Evolutionary conservation across 129 eudicot genomes (phyloP), one percentile per base, ranked within the genome.

Genomic region (Scalesia atractyloides): DNA sequence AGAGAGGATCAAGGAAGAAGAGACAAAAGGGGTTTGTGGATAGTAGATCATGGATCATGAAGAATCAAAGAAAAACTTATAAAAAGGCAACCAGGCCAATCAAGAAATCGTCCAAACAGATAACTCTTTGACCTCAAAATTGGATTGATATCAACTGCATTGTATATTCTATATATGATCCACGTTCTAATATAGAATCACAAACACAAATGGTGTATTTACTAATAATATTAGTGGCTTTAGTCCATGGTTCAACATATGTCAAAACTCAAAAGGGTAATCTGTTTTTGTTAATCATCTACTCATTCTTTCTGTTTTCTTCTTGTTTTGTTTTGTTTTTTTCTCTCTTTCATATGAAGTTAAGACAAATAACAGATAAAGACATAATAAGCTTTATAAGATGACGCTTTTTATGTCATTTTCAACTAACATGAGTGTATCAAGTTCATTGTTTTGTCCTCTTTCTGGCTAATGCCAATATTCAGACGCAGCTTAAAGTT

Each of bases 11-110:
- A 43, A 50, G 17, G 70, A 49, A 70, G 26, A 63, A 64, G 16
- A 70, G 82, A 78, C 82, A 64, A 78, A 59, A 56, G 6, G 3
- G 67, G 48, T 43, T 65, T 64, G 82, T 78, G 82, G 82, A 71
- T 64, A 64, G 68, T 73, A 78, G 68, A 30, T 72, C 73, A 78
- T 70, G 16, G 76, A 77, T 77, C 72, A 70, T 71, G 34, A 62
- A 73, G 63, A 76, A 76, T 68, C 80, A 68, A 60, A 47, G 50
- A 50, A 76, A 67, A 68, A 62, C 30, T 67, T 58, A 64, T 56
- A 39, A 11, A 71, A 72, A 58, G 20, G 59, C 54, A 60, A 59
- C 74, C 53, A 5, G 17, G 36, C 80, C 80, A 77, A 69, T 77
- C 58, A 50, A 53, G 49, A 77, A 36, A 19, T 69, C 33, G 62